phyloP scores from a whole-genome alignment of 345 rosid species.

The Euclidium syriacum region DNA sequence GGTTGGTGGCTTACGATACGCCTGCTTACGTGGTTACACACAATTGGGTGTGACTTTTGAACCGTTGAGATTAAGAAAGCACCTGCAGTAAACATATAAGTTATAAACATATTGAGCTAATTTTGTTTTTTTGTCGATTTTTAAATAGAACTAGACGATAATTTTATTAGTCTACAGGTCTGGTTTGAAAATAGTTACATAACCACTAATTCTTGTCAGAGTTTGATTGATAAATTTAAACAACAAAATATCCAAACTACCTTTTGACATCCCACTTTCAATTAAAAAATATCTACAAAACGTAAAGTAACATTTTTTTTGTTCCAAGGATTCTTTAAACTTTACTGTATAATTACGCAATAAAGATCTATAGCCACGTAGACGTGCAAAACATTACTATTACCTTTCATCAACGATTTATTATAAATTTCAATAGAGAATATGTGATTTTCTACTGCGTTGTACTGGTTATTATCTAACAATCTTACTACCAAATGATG shows the following conservation, averaged over 20 bases:
- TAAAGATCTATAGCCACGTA: background rate
- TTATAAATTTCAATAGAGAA: background rate
- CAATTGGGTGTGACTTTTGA: background rate
- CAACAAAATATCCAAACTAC: constrained; percentile 12
- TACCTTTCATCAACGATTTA: background rate
- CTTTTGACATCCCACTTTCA: constrained; percentile 15
- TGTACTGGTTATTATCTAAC: background rate
- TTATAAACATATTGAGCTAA: background rate
- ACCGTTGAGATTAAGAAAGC: constrained; percentile 20
- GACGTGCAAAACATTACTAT: background rate
- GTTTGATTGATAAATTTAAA: constrained; percentile 15
- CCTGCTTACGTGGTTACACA: background rate
- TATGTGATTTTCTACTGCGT: background rate
- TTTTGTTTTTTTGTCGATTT: background rate
- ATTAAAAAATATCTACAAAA: constrained; percentile 11
- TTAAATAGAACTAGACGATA: background rate
- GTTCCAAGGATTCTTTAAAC: constrained; percentile 10
- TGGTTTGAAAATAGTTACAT: background rate
- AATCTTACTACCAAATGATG: constrained; percentile 10
- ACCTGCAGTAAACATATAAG: background rate
- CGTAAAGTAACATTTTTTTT: constrained; percentile 13
- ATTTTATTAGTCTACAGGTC: background rate
- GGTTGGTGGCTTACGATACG: constrained; percentile 19
- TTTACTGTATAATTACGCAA: constrained; percentile 26
- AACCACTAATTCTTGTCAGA: background rate